Evolutionary conservation across 371 early-diverging fungal genomes (phyloP).

Genomic region (Haplosporangium sp.): DNA sequence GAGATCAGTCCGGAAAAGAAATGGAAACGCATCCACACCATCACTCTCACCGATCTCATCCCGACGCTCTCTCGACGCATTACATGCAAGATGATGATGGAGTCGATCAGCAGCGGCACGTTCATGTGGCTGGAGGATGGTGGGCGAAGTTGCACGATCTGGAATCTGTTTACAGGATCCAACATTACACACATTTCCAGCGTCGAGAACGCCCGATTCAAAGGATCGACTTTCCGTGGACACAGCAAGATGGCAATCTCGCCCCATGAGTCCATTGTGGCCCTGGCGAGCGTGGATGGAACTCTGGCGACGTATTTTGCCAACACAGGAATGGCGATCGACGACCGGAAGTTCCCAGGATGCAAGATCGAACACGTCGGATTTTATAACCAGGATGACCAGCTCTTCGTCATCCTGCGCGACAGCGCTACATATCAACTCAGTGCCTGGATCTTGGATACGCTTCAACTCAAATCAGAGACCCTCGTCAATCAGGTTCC

Average conservation of each 20-base stretch:
- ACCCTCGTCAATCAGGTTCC: conserved; percentile 27
- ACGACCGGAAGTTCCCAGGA: conserved; percentile 54
- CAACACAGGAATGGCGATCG: conserved; percentile 54
- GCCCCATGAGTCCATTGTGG: conserved; percentile 53
- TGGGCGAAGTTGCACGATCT: conserved; percentile 50
- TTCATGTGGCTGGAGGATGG: conserved; percentile 56
- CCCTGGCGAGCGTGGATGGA: conserved; percentile 50
- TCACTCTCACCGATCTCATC: conserved; percentile 34
- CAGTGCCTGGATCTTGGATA: conserved; percentile 34
- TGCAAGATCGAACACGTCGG: conserved; percentile 48
- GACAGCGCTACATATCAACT: conserved; percentile 37
- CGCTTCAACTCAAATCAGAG: conserved; percentile 49
- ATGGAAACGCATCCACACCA: conserved; percentile 44
- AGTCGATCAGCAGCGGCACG: conserved; percentile 38
- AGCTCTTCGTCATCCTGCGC: conserved; percentile 42
- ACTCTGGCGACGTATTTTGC: conserved; percentile 51
- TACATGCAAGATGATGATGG: conserved; percentile 56
- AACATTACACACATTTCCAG: conserved; percentile 52
- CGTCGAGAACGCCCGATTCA: conserved; percentile 47
- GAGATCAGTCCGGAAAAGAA: conserved; percentile 31
- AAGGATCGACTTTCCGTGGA: conserved; percentile 45
- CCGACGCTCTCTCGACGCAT: conserved; percentile 53
- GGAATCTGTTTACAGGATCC: conserved; percentile 47
- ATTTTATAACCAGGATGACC: conserved; percentile 46
- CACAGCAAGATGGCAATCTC: conserved; percentile 56